A percentile compares a stretch with the other conserved stretches of the same genome.
phyloP scores from a whole-genome alignment of 1,284 basidiomycete species.

The Ustilago nuda region DNA sequence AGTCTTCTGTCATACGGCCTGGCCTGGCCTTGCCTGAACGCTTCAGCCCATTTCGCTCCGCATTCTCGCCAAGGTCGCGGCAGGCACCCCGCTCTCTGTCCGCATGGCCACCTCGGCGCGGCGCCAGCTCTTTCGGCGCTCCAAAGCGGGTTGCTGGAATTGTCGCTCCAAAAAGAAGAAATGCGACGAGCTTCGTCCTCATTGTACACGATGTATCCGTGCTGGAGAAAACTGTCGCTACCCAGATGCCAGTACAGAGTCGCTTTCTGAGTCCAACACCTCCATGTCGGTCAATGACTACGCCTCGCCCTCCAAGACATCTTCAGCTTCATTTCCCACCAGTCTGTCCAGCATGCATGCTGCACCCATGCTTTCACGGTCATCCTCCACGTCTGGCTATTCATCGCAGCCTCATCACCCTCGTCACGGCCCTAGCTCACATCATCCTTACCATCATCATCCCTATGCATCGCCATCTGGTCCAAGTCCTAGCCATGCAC shows the following conservation, averaged over 20 bases:
- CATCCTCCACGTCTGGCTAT: constrained; percentile 32
- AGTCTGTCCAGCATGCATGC: constrained; percentile 25
- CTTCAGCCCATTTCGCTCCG: constrained; percentile 26
- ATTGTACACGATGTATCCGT: constrained; percentile 45
- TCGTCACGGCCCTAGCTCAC: constrained; percentile 10
- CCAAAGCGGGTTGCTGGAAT: constrained; percentile 52
- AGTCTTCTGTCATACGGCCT: constrained; percentile 11
- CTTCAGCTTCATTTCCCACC: constrained; percentile 31
- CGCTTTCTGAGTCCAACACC: constrained; percentile 14
- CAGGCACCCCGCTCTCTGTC: constrained; percentile 28
- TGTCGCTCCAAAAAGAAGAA: constrained; percentile 55
- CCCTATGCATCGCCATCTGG: constrained; percentile 22
- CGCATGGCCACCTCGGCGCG: constrained; percentile 48
- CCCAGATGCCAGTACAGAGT: constrained; percentile 38
- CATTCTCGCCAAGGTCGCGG: constrained; percentile 33
- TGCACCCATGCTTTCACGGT: constrained; percentile 38
- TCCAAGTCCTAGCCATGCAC: constrained; percentile 10
- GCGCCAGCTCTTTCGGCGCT: constrained; percentile 50
- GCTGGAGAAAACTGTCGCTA: constrained; percentile 46
- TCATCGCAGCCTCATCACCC: constrained; percentile 20
- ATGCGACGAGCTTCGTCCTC: constrained; percentile 49
- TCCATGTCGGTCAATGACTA: constrained; percentile 21
- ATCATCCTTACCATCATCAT: constrained; percentile 35
- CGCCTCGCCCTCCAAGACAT: constrained; percentile 26
- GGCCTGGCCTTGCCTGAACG: constrained; percentile 30